Evolutionary conservation across 1,139 yeast genomes (phyloP), one percentile per base, ranked within the genome.

Genomic region (Scheffersomyces segobiensis): DNA sequence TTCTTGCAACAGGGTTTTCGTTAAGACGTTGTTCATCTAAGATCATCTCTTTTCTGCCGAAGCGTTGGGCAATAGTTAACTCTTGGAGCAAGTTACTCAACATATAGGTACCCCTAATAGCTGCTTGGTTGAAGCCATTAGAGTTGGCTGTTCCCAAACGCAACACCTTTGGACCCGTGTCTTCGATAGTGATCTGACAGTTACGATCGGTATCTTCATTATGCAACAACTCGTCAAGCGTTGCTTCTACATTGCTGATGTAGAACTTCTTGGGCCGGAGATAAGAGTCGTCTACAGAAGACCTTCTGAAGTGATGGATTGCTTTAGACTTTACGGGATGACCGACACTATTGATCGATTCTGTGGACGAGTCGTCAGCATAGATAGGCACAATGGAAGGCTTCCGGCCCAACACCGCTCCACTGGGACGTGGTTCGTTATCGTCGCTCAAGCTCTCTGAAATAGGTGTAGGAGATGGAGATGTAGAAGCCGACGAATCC

Each of bases 71-170:
- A 63, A 93, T 86, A 1, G 97, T 92, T 64, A 93, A 80, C 73
- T 93, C 98, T 75, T 93, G 98, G 59, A 93, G 80, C 56, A 93
- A 75, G 71, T 93, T 93, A 1, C 97, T 89, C 56, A 93, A 79
- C 95, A 91, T 91, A 70, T 93, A 93, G 0, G 97, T 93, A 17
- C 98, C 98, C 62, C 97, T 79, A 56, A 93, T 82, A 57, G 88
- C 91, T 53, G 85, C 82, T 65, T 86, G 88, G 52, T 85, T 87
- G 72, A 76, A 90, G 1, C 98, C 97, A 64, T 88, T 85, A 2
- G 97, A 91, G 70, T 90, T 90, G 53, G 87, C 91, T 0, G 97
- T 91, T 6, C 97, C 97, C 50, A 93, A 79, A 63, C 87, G 82
- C 62, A 92, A 78, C 18, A 90, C 96, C 69, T 93, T 93, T n/a